Conservation (phyloP, 306 rosid species). For the Cicer judaicum region DNA sequence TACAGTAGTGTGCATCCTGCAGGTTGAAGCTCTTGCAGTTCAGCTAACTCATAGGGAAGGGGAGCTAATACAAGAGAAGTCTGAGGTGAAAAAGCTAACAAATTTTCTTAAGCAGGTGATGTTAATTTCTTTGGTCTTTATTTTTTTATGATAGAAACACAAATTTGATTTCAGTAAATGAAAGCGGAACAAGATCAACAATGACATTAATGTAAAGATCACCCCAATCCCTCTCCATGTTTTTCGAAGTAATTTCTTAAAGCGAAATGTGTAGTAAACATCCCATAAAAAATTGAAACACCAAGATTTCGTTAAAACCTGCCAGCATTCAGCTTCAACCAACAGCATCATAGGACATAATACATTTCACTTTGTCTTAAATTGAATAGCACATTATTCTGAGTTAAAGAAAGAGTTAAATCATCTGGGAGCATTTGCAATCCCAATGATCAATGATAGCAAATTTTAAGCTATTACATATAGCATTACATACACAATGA, state of each 20-base stretch:
- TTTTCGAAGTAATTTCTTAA: conserved; percentile 4
- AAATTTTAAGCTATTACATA: too few relatives aligned
- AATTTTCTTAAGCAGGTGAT: conserved; percentile 95
- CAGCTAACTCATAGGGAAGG: conserved; percentile 84
- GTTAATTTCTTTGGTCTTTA: conserved; percentile 20
- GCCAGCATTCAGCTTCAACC: background rate
- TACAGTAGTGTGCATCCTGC: conserved; percentile 17
- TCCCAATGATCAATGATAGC: too few relatives aligned
- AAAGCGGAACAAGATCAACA: conserved; percentile 22
- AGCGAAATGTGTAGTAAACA: background rate
- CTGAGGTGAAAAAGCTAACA: conserved; percentile 95
- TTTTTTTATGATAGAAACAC: background rate
- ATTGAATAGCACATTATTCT: too few relatives aligned
- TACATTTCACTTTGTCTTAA: too few relatives aligned
- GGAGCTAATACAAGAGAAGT: conserved; percentile 80
- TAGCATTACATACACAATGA: too few relatives aligned
- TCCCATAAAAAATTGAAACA: background rate
- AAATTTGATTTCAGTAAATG: background rate
- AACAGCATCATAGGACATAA: conserved; percentile 4
- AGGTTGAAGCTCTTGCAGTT: conserved; percentile 84
- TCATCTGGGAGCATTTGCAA: too few relatives aligned
- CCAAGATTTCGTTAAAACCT: background rate
- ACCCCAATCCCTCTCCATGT: conserved; percentile 7
- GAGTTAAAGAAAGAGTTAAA: too few relatives aligned
- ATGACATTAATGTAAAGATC: conserved; percentile 10